phyloP scores from a whole-genome alignment of 1,139 yeast genomes.

The Yamadazyma siamensis region DNA sequence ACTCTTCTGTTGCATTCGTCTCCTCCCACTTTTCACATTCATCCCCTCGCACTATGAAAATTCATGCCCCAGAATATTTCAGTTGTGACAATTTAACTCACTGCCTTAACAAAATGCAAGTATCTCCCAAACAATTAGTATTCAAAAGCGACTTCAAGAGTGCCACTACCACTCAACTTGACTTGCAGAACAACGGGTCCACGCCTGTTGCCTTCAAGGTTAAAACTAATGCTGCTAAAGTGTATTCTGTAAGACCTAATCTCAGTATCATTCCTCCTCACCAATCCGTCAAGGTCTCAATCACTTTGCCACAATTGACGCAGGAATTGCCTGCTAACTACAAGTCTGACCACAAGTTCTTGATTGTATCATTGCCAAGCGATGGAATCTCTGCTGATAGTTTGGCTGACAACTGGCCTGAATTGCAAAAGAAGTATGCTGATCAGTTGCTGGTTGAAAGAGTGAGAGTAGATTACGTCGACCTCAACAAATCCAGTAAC shows the following conservation, averaged over 20 bases:
- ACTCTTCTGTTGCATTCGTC: neutral
- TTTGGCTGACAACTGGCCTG: constrained; percentile 12
- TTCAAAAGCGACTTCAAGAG: constrained; percentile 14
- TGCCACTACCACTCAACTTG: constrained; percentile 12
- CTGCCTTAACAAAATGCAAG: constrained; percentile 11
- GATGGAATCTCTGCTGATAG: constrained; percentile 7
- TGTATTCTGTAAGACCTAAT: constrained; percentile 16
- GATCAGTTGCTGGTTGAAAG: constrained; percentile 5
- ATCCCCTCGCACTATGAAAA: neutral
- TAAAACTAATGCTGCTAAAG: constrained; percentile 17
- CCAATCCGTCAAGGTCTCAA: constrained; percentile 8
- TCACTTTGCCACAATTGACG: constrained; percentile 14
- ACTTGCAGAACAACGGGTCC: constrained; percentile 8
- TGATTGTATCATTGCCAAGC: constrained; percentile 14
- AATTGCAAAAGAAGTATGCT: constrained; percentile 12
- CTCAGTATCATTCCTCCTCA: constrained; percentile 11
- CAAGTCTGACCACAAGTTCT: constrained; percentile 15
- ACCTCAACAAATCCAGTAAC: constrained; percentile 2
- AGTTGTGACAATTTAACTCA: neutral
- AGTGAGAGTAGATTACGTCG: constrained; percentile 11
- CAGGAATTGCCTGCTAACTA: constrained; percentile 14
- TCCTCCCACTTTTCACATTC: neutral
- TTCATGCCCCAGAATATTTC: neutral
- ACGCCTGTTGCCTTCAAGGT: constrained; percentile 14
- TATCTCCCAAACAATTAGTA: constrained; percentile 10